phyloP scores from a whole-genome alignment of 2,329 filamentous ascomycete species.

The Verticillium nonalfalfae region DNA sequence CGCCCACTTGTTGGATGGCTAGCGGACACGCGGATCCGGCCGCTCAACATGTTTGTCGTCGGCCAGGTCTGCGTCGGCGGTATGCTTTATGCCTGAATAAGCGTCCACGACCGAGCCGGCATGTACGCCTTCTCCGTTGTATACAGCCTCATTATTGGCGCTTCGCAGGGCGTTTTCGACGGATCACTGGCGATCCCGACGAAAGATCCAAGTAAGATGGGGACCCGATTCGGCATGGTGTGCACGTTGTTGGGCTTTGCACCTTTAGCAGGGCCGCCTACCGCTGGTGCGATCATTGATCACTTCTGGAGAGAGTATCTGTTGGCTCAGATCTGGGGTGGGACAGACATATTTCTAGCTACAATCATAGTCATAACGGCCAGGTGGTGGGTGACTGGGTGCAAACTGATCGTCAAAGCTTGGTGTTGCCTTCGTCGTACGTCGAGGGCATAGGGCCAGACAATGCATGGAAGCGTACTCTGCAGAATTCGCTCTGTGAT shows the following conservation, averaged over 20 bases:
- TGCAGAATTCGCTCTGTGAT: too few species aligned
- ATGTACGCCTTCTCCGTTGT: conserved; percentile 36
- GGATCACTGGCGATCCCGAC: conserved; percentile 33
- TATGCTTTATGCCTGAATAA: conserved; percentile 45
- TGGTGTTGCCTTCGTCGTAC: too few species aligned
- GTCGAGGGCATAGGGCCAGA: too few species aligned
- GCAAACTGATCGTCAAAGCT: conserved; percentile 24
- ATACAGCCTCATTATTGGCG: conserved; percentile 33
- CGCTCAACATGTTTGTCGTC: conserved; percentile 46
- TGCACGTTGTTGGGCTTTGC: conserved; percentile 30
- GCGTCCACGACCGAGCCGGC: conserved; percentile 29
- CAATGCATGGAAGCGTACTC: too few species aligned
- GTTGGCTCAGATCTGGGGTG: conserved; percentile 37
- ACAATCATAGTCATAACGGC: conserved; percentile 20
- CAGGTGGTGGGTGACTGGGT: conserved; percentile 24
- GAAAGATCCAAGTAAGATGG: conserved; percentile 33
- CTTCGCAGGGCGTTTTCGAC: conserved; percentile 31
- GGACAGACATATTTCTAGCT: conserved; percentile 27
- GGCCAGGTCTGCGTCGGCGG: conserved; percentile 19
- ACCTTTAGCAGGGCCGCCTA: conserved; percentile 34
- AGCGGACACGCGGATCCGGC: conserved; percentile 46
- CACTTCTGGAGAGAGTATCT: conserved; percentile 26
- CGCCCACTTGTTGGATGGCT: conserved; percentile 48
- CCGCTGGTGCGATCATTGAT: conserved; percentile 36
- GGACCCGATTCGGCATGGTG: conserved; percentile 36